A percentile compares a stretch with the other conserved stretches of the same genome.
Conservation (phyloP, 2,329 filamentous ascomycete species). For the Trichoderma simmonsii region DNA sequence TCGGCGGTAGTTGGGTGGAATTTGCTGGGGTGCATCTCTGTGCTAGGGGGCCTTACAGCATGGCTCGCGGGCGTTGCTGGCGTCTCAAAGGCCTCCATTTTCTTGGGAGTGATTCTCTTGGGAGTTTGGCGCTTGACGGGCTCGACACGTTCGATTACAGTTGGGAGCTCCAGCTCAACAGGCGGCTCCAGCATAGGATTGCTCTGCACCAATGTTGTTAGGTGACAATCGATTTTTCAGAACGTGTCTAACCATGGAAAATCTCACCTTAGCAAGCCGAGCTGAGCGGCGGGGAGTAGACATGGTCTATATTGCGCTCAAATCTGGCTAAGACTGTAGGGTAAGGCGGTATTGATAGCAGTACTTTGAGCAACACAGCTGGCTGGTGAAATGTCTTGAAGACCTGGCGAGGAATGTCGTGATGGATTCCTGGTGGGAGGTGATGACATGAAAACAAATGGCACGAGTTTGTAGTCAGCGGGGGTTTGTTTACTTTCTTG, state of each 20-base stretch:
- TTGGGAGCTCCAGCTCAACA: background rate
- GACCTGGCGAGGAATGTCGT: constrained; percentile 18
- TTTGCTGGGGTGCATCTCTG: constrained; percentile 91
- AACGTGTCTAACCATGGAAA: background rate
- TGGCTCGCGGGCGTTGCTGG: constrained; percentile 62
- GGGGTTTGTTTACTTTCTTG: constrained; percentile 29
- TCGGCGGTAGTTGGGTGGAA: constrained; percentile 72
- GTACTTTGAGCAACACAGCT: constrained; percentile 1
- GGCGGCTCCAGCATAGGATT: constrained; percentile 32
- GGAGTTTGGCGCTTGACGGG: constrained; percentile 18
- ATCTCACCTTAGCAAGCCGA: constrained; percentile 40
- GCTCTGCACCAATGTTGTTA: constrained; percentile 25
- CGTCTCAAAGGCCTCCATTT: constrained; percentile 30
- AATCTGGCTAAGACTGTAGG: constrained; percentile 1
- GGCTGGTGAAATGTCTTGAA: constrained; percentile 9
- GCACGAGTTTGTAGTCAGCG: constrained; percentile 23
- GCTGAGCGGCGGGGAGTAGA: constrained; percentile 43
- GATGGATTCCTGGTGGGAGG: constrained; percentile 15
- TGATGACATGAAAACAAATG: constrained; percentile 22
- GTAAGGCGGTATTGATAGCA: constrained; percentile 12
- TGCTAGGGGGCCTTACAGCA: constrained; percentile 65
- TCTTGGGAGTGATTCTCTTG: constrained; percentile 21
- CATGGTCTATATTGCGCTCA: constrained; percentile 29
- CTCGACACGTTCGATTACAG: background rate
- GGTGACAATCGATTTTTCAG: background rate